These are phyloP conservation scores for Globisporangium middletonii DNA, from an alignment of 352 stramenopile genomes.

Conservation along the genomic window DNA sequence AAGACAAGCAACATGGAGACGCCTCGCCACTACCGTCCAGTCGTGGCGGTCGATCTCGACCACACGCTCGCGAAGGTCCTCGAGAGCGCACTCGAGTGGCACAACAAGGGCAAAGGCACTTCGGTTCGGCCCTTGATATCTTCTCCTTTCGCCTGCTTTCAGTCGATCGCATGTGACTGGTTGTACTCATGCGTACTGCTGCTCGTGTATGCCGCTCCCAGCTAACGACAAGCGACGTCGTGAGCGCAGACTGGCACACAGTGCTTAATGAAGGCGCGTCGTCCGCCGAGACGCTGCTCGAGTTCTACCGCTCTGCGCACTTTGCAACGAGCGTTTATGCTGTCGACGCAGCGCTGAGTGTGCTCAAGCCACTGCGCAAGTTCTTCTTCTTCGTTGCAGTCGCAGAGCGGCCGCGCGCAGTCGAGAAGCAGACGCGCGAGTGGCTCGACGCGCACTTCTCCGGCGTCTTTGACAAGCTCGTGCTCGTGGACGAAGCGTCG, in stretches of 20 bases:
- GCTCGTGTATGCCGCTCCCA: constrained; percentile 1
- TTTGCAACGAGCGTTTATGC: constrained; percentile 33
- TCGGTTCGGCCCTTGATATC: constrained; percentile 18
- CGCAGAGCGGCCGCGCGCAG: constrained; percentile 44
- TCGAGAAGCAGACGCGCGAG: constrained; percentile 67
- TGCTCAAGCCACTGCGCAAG: constrained; percentile 53
- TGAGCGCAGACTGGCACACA: constrained; percentile 23
- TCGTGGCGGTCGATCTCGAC: constrained; percentile 59
- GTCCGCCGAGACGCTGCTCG: constrained; percentile 21
- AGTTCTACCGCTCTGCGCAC: constrained; percentile 48
- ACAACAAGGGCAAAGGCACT: constrained; percentile 31
- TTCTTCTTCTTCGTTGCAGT: constrained; percentile 59
- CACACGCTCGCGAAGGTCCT: constrained; percentile 51
- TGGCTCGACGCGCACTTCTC: constrained; percentile 61
- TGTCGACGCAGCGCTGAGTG: constrained; percentile 21
- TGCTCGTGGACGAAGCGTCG: constrained; percentile 52
- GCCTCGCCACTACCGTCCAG: constrained; percentile 17
- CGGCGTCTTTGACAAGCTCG: constrained; percentile 68
- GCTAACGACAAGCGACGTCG: constrained; percentile 16
- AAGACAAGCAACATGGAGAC: neutral
- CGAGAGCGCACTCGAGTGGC: constrained; percentile 40
- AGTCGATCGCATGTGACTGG: neutral
- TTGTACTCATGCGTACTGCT: neutral
- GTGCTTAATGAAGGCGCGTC: constrained; percentile 13
- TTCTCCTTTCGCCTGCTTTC: neutral